Base-by-base conservation (phyloP, 2,329 filamentous ascomycete species). In the Arthrobotrys sphaeroides region DNA sequence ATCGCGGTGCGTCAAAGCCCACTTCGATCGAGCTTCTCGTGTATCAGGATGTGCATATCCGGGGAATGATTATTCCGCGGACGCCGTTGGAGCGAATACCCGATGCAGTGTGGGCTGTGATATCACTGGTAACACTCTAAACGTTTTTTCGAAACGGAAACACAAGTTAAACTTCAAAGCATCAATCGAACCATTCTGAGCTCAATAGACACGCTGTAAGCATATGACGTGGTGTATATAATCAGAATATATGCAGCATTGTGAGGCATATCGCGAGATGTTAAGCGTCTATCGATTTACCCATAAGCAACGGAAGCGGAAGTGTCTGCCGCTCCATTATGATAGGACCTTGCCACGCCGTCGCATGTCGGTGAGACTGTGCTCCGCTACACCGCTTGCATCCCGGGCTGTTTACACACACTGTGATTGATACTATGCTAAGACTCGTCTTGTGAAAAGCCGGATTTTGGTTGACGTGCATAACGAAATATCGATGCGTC, bases 401-500 rank as follows among this genome's bases (percentile, higher is more conserved):
- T 49, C 40, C 28, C 3, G 4, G 26, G 5, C 4, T 18, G 51
- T 53, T 45, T 43, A 33, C 36, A 45, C 26, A 20, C 18, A 45
- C n/a, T 38, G 10, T 6, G 43, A 45, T 61, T 33, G 5, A 61
- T n/a, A n/a, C n/a, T n/a, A n/a, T n/a, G n/a, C n/a, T n/a, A n/a
- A n/a, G n/a, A n/a, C n/a, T n/a, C 5, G 40, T 13, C n/a, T 16
- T 13, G 10, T 43, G 42, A 60, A 59, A 70, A 45, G 66, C 36
- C n/a, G 20, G 55, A 53, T 26, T 59, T 16, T 16, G 55, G 31
- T 43, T 70, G 66, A 62, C 66, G 66, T 70, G 66, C 66, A 70
- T 70, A 43, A 40, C 66, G 51, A 55, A 57, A 53, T n/a, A n/a
- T n/a, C n/a, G n/a, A n/a, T 57, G 62, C 47, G 36, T 57, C 51